Conservation (phyloP, 1,284 basidiomycete genomes). For the Ustilago tritici region DNA sequence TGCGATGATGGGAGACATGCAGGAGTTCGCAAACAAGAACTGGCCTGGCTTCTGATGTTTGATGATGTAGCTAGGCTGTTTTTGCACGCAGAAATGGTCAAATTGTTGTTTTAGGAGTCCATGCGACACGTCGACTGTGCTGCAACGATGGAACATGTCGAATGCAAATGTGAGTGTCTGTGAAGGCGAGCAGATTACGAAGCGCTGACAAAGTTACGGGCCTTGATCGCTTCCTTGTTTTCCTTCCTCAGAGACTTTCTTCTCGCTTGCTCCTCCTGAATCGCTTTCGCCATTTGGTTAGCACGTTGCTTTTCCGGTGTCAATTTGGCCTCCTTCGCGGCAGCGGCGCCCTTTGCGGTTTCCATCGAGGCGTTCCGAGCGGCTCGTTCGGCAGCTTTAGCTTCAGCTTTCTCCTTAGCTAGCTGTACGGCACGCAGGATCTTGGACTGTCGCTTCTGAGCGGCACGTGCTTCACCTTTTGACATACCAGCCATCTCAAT, state of each 20-base stretch:
- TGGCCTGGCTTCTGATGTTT: conserved; percentile 37
- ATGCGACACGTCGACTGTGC: background rate
- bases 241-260: conserved; percentile 53
- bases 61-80: background rate
- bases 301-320: conserved; percentile 14
- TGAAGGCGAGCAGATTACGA: conserved; percentile 17
- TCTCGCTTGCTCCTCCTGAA: conserved; percentile 39
- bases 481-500: conserved; percentile 64
- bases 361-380: conserved; percentile 9
- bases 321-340: conserved; percentile 10
- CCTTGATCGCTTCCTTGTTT: conserved; percentile 63
- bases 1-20: conserved; percentile 46
- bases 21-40: conserved; percentile 46
- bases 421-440: conserved; percentile 50
- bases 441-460: conserved; percentile 60
- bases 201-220: conserved; percentile 63
- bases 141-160: background rate
- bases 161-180: background rate
- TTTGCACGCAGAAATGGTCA: background rate
- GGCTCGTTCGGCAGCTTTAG: conserved; percentile 49
- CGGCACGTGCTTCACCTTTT: conserved; percentile 65
- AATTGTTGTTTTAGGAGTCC: background rate
- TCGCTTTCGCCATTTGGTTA: conserved; percentile 18
- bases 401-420: conserved; percentile 51
- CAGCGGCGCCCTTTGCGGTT: background rate